A percentile compares a stretch with the other conserved stretches of the same genome.
Evolutionary conservation across 176 grass and related monocot species (phyloP).

Genomic region (Eragrostis curvula): DNA sequence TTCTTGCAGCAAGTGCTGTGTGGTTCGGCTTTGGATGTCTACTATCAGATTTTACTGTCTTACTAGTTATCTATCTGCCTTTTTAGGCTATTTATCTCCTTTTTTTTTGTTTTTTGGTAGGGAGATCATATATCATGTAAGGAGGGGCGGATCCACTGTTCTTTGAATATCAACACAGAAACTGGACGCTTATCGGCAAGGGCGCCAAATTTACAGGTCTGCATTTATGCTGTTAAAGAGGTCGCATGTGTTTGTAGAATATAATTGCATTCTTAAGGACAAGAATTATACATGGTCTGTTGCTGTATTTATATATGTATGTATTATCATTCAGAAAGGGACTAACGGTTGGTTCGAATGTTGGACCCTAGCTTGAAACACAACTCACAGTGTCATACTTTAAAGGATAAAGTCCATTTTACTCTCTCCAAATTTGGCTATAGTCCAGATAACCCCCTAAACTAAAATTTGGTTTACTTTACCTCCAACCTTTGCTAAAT

Average conservation of each 20-base stretch:
- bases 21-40: constrained; percentile 17
- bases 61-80: constrained; percentile 15
- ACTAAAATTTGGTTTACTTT: no score
- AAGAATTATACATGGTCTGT: constrained; percentile 10
- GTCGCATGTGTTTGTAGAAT: constrained; percentile 3
- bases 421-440: no score
- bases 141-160: constrained; percentile 85
- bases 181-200: constrained; percentile 94
- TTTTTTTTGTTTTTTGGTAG: constrained; percentile 40
- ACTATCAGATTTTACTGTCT: not conserved
- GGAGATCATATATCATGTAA: constrained; percentile 88
- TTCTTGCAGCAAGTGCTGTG: not conserved
- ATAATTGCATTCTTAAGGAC: constrained; percentile 11
- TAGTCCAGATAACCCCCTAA: no score
- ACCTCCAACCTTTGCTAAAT: no score
- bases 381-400: not conserved
- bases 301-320: constrained; percentile 5
- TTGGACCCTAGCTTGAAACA: not conserved
- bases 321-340: constrained; percentile 24
- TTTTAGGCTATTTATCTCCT: constrained; percentile 33
- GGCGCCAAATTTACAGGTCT: constrained; percentile 95
- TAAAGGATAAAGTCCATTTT: no score
- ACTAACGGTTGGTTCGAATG: not conserved
- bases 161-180: constrained; percentile 98
- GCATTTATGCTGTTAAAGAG: constrained; percentile 7